These are phyloP conservation scores for Raphanus raphanistrum DNA, from an alignment of 345 rosid genomes.

Conservation along the genomic window DNA sequence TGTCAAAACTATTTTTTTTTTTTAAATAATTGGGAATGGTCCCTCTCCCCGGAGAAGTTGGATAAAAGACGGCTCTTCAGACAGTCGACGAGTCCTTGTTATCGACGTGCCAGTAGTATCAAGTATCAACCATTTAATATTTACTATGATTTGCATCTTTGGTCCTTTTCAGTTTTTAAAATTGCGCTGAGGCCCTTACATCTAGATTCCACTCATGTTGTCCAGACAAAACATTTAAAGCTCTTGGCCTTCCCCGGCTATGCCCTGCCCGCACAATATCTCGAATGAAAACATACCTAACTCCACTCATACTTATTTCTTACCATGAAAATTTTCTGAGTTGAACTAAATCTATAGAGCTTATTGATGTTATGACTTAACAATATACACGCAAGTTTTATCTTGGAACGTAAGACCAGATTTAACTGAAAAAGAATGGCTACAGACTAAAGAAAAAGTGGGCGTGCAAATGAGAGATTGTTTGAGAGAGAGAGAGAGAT, in stretches of 20 bases:
- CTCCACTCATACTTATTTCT: not conserved
- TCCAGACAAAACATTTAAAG: not conserved
- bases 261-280: not conserved
- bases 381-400: constrained; percentile 1
- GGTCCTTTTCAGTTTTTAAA: not conserved
- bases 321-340: not conserved
- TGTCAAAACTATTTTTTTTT: not conserved
- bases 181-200: not conserved
- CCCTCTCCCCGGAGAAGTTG: constrained; percentile 16
- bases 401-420: not conserved
- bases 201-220: not conserved
- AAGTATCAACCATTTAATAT: not conserved
- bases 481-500: constrained; percentile 28
- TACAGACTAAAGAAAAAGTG: constrained; percentile 10
- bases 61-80: constrained; percentile 38
- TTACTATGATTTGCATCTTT: not conserved
- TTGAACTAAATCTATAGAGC: not conserved
- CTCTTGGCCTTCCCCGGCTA: not conserved
- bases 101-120: not conserved
- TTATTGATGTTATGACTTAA: not conserved
- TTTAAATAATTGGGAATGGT: not conserved
- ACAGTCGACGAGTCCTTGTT: not conserved
- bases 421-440: not conserved
- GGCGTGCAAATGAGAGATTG: constrained; percentile 3
- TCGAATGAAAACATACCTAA: not conserved